Base-by-base conservation (phyloP, 495 filamentous ascomycete genomes). In the Aspergillus funiculosus region DNA sequence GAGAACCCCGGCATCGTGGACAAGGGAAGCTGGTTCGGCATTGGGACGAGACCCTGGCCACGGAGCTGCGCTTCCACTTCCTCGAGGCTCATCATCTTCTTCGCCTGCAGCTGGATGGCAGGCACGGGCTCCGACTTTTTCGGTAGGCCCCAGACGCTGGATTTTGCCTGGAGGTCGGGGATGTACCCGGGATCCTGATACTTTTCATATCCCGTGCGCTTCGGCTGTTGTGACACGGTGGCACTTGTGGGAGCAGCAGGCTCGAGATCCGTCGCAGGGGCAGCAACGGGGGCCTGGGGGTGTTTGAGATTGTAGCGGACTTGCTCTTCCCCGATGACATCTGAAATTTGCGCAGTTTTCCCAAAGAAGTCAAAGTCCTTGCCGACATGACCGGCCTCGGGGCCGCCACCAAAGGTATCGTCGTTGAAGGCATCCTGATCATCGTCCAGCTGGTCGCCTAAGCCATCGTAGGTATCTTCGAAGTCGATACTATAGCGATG, bases 281-380 rank as follows among this genome's bases (percentile, higher is more conserved):
- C 52, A 41, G 63, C 32, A 34, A 62, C 69, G 53, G 67, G 68
- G 58, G 51, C 68, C 34, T 56, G 59, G 29, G 81, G 76, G 37
- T 81, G 68, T 52, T 86, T 79, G 21, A 88, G 79, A 39, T 65
- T 79, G 61, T 83, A 95, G 48, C 88, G 82, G 46, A 86, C 64
- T 60, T 95, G 87, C 62, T 96, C 94, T 61, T 96, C 89, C 41
- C 85, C 82, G 48, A 97, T 86, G 6, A 80, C 86, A 68, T 83
- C 76, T 7, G 89, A 70, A 18, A 95, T 85, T 62, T 87, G 80
- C 11, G 89, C 89, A 13, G 94, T 97, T 48, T 81, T 83, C 1
- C 89, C 89, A 50, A 91, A 91, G 71, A 97, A 99, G 60, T 99
- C 92, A 60, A 96, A 99, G 63, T 99, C 94, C 58, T 85, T 91